Conservation (phyloP, 345 rosid species). For the Tarenaya hassleriana region DNA sequence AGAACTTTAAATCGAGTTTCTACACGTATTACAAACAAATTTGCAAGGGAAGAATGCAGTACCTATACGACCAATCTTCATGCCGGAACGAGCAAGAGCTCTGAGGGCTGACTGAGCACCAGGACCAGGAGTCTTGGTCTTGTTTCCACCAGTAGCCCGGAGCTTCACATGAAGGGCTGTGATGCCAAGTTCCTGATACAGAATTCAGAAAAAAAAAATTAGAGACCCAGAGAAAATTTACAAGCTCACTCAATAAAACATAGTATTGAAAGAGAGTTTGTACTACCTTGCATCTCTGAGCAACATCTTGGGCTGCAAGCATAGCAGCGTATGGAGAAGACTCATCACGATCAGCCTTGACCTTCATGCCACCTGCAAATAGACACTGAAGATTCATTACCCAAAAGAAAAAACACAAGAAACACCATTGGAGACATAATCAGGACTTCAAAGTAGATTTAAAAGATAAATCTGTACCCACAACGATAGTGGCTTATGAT, state of each 20-base stretch:
- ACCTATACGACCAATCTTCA: slow-evolving; percentile 91
- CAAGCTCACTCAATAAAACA: background rate
- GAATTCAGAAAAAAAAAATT: background rate
- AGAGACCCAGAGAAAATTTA: background rate
- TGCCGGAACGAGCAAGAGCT: slow-evolving; percentile 87
- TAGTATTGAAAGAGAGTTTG: background rate
- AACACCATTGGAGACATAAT: background rate
- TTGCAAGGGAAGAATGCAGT: background rate
- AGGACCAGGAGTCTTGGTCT: slow-evolving; percentile 89
- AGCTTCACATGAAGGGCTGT: slow-evolving; percentile 84
- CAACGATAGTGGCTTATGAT: too few relatives aligned
- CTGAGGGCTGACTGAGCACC: slow-evolving; percentile 90
- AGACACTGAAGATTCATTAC: background rate
- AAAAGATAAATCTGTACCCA: too few relatives aligned
- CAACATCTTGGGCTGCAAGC: slow-evolving; percentile 86
- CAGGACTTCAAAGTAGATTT: too few relatives aligned
- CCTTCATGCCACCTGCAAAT: slow-evolving; percentile 82
- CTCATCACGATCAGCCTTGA: slow-evolving; percentile 84
- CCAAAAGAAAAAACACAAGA: background rate
- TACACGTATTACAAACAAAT: too few relatives aligned
- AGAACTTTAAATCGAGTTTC: too few relatives aligned
- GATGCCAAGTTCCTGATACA: slow-evolving; percentile 66
- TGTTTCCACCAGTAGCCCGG: slow-evolving; percentile 78
- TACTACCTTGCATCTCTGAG: slow-evolving; percentile 70
- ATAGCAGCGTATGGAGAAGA: slow-evolving; percentile 90